These are phyloP conservation scores for Bimuria novae-zelandiae DNA, from an alignment of 2,329 filamentous ascomycete genomes.

Conservation along the genomic window DNA sequence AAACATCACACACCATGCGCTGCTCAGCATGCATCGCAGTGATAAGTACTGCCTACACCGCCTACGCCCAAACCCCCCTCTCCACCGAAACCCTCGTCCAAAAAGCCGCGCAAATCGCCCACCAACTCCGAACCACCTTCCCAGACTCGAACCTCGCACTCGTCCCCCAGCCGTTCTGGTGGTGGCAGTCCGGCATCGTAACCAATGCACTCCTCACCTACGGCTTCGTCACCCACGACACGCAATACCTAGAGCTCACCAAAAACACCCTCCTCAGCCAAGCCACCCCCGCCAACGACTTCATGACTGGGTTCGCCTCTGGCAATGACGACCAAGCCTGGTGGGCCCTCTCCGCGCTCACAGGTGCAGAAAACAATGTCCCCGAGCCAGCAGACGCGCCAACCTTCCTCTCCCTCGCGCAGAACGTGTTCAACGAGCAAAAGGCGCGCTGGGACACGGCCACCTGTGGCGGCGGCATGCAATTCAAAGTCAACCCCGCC, in stretches of 20 bases:
- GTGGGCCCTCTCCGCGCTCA: conserved; percentile 70
- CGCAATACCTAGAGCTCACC: conserved; percentile 45
- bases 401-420: conserved; percentile 66
- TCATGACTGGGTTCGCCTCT: conserved; percentile 44
- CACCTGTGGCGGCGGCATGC: conserved; percentile 67
- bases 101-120: conserved; percentile 21
- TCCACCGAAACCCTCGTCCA: conserved; percentile 17
- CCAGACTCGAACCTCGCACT: conserved; percentile 25
- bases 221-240: conserved; percentile 47
- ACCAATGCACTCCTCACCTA: conserved; percentile 45
- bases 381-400: conserved; percentile 56
- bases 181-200: conserved; percentile 37
- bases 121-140: conserved; percentile 22
- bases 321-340: conserved; percentile 77
- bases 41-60: conserved; percentile 4
- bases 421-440: conserved; percentile 74
- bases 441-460: conserved; percentile 68
- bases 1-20: conserved; percentile 4
- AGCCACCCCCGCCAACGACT: conserved; percentile 37
- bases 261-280: conserved; percentile 29
- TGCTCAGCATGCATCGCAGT: conserved; percentile 3
- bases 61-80: conserved; percentile 5
- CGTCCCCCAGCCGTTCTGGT: conserved; percentile 30
- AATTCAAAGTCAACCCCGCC: conserved; percentile 80
- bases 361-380: conserved; percentile 69